Percentiles rank a stretch among this genome's conserved stretches.
Conservation (phyloP, 192 early-diverging fungal species). For the Lunasporangiospora selenospora region DNA sequence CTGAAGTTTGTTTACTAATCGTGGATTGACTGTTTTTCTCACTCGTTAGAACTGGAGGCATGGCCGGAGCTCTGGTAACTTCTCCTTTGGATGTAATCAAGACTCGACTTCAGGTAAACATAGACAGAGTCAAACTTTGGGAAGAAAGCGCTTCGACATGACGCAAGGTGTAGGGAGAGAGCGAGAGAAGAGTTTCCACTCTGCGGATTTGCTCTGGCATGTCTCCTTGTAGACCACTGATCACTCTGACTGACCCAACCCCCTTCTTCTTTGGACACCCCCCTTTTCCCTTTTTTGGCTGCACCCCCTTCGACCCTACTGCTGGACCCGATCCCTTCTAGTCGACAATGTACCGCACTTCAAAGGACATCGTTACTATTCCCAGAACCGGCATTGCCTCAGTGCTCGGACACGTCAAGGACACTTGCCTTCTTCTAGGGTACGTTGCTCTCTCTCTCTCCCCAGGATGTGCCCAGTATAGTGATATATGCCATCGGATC, state of each 20-base stretch:
- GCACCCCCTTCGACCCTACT: not conserved
- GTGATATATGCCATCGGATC: no score
- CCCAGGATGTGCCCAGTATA: not conserved
- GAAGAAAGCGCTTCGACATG: no score
- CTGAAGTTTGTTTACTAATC: no score
- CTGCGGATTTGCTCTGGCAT: no score
- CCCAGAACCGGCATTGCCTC: conserved; percentile 24
- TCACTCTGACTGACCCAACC: not conserved
- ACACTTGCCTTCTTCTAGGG: conserved; percentile 55
- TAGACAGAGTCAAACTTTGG: no score
- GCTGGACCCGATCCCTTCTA: no score
- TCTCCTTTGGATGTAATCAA: conserved; percentile 96
- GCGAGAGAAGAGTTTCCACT: no score
- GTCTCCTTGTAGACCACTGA: not conserved
- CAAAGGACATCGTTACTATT: conserved; percentile 11
- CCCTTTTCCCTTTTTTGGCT: not conserved
- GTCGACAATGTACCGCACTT: conserved; percentile 34
- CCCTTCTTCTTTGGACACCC: not conserved
- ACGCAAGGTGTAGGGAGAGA: no score
- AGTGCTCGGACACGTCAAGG: conserved; percentile 56
- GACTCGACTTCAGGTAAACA: conserved; percentile 86
- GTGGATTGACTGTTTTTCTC: no score
- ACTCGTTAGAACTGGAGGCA: conserved; percentile 72
- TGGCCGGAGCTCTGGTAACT: conserved; percentile 85
- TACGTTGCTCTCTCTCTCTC: conserved; percentile 17